These are phyloP conservation scores for Malassezia vespertilionis DNA, from an alignment of 1,284 basidiomycete genomes.

Conservation along the genomic window DNA sequence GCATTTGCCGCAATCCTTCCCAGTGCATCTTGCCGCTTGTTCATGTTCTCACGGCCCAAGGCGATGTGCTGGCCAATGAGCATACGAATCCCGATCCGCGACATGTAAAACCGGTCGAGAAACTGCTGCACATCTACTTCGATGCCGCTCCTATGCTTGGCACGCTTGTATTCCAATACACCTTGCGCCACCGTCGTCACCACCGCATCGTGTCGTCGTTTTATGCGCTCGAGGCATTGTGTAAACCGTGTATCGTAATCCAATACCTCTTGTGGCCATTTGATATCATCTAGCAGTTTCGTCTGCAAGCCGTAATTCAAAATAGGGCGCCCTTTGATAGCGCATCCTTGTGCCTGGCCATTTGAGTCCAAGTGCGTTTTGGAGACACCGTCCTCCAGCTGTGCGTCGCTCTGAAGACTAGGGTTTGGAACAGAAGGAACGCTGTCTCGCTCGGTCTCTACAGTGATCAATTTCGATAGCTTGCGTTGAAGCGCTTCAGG, in stretches of 20 bases:
- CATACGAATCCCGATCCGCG: conserved; percentile 61
- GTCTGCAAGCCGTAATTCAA: conserved; percentile 65
- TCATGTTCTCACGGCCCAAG: conserved; percentile 23
- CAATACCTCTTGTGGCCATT: conserved; percentile 81
- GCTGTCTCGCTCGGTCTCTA: not conserved
- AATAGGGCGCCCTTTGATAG: not conserved
- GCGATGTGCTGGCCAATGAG: conserved; percentile 47
- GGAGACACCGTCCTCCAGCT: conserved; percentile 25
- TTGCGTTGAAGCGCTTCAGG: conserved; percentile 38
- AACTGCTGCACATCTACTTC: conserved; percentile 85
- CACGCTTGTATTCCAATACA: conserved; percentile 57
- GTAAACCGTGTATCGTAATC: conserved; percentile 92
- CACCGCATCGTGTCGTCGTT: conserved; percentile 88
- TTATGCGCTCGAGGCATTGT: conserved; percentile 74
- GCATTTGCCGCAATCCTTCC: conserved; percentile 10
- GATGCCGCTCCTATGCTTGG: conserved; percentile 50
- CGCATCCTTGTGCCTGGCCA: not conserved
- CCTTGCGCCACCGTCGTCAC: conserved; percentile 86
- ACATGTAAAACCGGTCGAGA: conserved; percentile 95
- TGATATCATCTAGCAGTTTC: conserved; percentile 55
- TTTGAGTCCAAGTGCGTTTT: conserved; percentile 9
- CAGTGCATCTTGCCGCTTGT: conserved; percentile 1
- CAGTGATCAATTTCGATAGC: conserved; percentile 15
- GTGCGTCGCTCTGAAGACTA: conserved; percentile 27
- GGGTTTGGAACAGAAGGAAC: conserved; percentile 38